phyloP scores from a whole-genome alignment of 441 rosid genomes.

The Adansonia madagascariensis region DNA sequence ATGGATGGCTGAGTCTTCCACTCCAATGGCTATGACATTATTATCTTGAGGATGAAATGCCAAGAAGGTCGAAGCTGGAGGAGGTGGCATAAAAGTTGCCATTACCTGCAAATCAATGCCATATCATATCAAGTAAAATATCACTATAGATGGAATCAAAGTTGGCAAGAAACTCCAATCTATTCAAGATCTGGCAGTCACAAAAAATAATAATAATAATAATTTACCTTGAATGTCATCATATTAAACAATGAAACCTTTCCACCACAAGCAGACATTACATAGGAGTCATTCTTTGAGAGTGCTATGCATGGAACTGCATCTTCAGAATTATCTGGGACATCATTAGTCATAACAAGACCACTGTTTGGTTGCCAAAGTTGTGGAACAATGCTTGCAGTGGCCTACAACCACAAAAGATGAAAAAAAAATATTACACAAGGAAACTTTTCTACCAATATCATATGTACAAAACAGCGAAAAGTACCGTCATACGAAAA shows the following conservation, averaged over 20 bases:
- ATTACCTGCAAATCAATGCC: slow-evolving; percentile 41
- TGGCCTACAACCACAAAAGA: slow-evolving; percentile 35
- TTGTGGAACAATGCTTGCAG: slow-evolving; percentile 44
- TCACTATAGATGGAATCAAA: slow-evolving; percentile 4
- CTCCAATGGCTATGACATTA: slow-evolving; percentile 51
- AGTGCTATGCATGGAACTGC: slow-evolving; percentile 50
- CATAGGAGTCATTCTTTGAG: slow-evolving; percentile 53
- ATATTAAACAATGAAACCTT: slow-evolving; percentile 48
- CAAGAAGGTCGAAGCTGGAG: slow-evolving; percentile 51
- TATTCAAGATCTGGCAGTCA: neutral
- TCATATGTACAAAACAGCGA: neutral
- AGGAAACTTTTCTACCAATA: slow-evolving; percentile 7
- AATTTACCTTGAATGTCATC: slow-evolving; percentile 52
- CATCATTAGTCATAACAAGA: slow-evolving; percentile 49
- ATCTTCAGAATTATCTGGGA: slow-evolving; percentile 42
- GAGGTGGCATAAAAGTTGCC: slow-evolving; percentile 55
- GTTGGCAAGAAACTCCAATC: slow-evolving; percentile 4
- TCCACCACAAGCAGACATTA: slow-evolving; percentile 54
- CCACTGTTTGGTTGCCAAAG: slow-evolving; percentile 53
- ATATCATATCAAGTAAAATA: slow-evolving; percentile 5
- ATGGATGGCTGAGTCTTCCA: slow-evolving; percentile 52
- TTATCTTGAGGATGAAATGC: slow-evolving; percentile 57
- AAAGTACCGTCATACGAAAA: slow-evolving; percentile 7
- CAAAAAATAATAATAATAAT: neutral
- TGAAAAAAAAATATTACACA: slow-evolving; percentile 16